Base-by-base conservation (phyloP, 2,329 filamentous ascomycete species). In the Ophiostoma ulmi region DNA sequence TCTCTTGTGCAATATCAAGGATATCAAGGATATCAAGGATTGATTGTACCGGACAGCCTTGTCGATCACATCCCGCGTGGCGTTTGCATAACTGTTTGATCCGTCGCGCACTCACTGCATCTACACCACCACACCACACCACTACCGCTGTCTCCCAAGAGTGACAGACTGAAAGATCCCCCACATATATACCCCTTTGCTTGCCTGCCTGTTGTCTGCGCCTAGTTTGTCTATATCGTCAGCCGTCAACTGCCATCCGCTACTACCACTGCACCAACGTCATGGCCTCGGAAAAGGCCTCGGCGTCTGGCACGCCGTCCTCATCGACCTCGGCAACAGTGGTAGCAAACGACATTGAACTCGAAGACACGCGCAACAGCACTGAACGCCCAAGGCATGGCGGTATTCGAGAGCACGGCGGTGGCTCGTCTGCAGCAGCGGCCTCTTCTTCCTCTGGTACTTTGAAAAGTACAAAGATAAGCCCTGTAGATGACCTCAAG, bases 401-500 rank as follows among this genome's bases (percentile, higher is more conserved):
- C 75, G 52, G 74, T 74, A 65, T 22, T 20, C 63, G 63, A 55
- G 61, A 58, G 38, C 58, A 72, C 36, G 65, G 41, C 31, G 36
- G 67, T 17, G 20, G 22, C 58, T 52, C 61, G 39, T 22, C 17
- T 17, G 39, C 36, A 22, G 31, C 26, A 26, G 26, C 26, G 26
- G 2, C 26, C 26, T 26, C 67, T 6, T 63, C 71, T 20, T 70
- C 69, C 65, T 41, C 67, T 41, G 31, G 7, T 31, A 36, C 14
- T 20, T 20, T 5, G 31, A 44, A 13, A 35, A 39, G n/a, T 39
- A 39, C 38, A 39, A 48, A 48, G 68, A 64, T 39, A 26, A 75
- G 70, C 69, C 76, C 77, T 63, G 75, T 77, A 69, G 77, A 79
- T 65, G 76, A 78, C 74, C 74, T 78, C 70, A 80, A 79, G 75